These are phyloP conservation scores for Ophiocordyceps sinensis DNA, from an alignment of 2,329 filamentous ascomycete species.

Conservation along the genomic window DNA sequence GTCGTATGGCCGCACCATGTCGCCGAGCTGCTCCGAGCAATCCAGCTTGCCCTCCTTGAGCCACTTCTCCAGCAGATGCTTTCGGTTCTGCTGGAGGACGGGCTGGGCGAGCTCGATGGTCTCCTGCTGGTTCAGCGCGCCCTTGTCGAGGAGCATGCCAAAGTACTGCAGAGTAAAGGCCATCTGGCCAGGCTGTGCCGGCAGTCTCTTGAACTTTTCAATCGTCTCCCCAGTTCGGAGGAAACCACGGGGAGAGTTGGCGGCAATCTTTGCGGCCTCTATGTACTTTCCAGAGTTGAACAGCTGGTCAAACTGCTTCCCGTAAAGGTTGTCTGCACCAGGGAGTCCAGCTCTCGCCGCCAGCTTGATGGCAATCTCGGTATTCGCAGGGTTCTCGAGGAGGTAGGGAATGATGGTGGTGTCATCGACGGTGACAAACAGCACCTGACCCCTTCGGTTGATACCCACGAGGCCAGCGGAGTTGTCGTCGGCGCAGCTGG, in stretches of 20 bases:
- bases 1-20: constrained; percentile 82
- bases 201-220: constrained; percentile 83
- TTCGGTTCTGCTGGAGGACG: constrained; percentile 83
- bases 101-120: constrained; percentile 87
- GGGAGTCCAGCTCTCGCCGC: constrained; percentile 87
- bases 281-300: constrained; percentile 67
- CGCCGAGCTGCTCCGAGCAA: constrained; percentile 90
- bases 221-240: constrained; percentile 89
- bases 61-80: constrained; percentile 97
- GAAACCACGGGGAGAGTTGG: constrained; percentile 92
- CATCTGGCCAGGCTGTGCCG: constrained; percentile 69
- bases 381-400: constrained; percentile 90
- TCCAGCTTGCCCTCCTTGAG: constrained; percentile 90
- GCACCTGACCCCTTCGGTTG: constrained; percentile 93
- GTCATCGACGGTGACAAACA: constrained; percentile 90
- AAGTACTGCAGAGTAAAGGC: constrained; percentile 96
- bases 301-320: constrained; percentile 81
- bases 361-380: constrained; percentile 86
- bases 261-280: constrained; percentile 89
- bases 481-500: constrained; percentile 69
- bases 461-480: constrained; percentile 85
- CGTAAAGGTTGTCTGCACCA: constrained; percentile 86
- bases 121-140: constrained; percentile 80
- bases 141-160: constrained; percentile 92
- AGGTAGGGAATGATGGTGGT: constrained; percentile 84